Evolutionary conservation across 257 asterid species (phyloP).

Genomic region (Plectranthus barbatus): DNA sequence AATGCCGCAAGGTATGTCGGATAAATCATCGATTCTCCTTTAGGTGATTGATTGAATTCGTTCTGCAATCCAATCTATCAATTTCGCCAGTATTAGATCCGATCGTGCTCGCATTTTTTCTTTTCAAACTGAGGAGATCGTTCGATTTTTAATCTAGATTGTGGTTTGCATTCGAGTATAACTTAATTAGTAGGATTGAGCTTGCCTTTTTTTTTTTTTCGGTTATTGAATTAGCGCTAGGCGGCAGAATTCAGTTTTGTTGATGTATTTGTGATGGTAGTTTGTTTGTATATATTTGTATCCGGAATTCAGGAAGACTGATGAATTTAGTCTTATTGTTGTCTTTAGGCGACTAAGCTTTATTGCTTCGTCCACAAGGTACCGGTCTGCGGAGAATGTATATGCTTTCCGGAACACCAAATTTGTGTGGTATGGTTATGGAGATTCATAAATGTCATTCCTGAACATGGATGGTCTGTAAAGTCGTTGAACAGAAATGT

Average conservation of each 20-base stretch:
- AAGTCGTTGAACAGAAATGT: background rate
- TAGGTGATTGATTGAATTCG: background rate
- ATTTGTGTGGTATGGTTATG: slow-evolving; percentile 75
- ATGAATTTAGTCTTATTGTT: slow-evolving; percentile 16
- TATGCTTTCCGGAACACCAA: slow-evolving; percentile 91
- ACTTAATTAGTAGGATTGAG: slow-evolving; percentile 2
- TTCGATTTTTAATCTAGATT: background rate
- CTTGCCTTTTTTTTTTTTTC: background rate
- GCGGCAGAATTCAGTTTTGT: background rate
- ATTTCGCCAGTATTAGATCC: slow-evolving; percentile 18
- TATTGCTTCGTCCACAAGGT: slow-evolving; percentile 99
- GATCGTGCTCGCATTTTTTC: slow-evolving; percentile 23
- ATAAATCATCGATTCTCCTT: background rate
- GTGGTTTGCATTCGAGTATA: slow-evolving; percentile 3
- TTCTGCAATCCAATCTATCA: background rate
- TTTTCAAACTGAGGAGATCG: background rate
- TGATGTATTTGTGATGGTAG: background rate
- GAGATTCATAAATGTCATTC: background rate
- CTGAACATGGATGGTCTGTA: background rate
- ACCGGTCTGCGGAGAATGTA: slow-evolving; percentile 94
- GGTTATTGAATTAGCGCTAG: background rate
- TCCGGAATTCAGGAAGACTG: background rate
- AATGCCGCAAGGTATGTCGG: slow-evolving; percentile 80
- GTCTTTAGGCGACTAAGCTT: slow-evolving; percentile 77
- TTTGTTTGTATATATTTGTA: slow-evolving; percentile 6